phyloP scores from a whole-genome alignment of 2,329 filamentous ascomycete genomes.

The Ascochyta koolunga region DNA sequence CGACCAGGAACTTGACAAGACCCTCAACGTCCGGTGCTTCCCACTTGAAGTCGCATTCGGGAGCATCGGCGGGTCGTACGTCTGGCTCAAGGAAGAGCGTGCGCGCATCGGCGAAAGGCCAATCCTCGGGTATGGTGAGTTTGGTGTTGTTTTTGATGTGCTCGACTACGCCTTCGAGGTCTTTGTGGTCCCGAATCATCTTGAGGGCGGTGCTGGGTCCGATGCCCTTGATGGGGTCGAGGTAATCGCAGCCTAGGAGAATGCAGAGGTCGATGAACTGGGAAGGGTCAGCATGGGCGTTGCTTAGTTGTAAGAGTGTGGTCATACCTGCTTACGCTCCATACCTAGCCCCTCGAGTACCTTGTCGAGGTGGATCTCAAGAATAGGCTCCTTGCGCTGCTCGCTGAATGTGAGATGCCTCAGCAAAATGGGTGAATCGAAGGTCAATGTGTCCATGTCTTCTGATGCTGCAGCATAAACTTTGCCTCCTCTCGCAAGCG shows the following conservation, averaged over 20 bases:
- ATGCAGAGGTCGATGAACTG: conserved; percentile 98
- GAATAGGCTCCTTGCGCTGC: conserved; percentile 95
- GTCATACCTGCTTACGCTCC: conserved; percentile 77
- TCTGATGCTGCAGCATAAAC: conserved; percentile 96
- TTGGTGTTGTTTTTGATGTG: conserved; percentile 79
- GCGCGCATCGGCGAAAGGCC: conserved; percentile 91
- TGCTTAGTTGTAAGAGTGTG: not conserved
- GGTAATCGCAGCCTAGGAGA: conserved; percentile 94
- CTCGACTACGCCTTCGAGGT: conserved; percentile 85
- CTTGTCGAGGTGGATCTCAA: conserved; percentile 88
- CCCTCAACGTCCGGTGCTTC: conserved; percentile 90
- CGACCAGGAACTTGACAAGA: conserved; percentile 85
- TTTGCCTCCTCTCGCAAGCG: conserved; percentile 86
- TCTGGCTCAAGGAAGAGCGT: conserved; percentile 91
- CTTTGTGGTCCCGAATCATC: conserved; percentile 89
- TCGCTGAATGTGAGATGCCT: conserved; percentile 96
- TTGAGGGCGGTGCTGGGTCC: conserved; percentile 91
- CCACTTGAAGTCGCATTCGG: conserved; percentile 97
- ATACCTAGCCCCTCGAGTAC: conserved; percentile 86
- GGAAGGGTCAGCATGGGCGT: not conserved
- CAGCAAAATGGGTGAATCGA: conserved; percentile 87
- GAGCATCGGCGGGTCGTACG: conserved; percentile 80
- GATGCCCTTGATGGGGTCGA: conserved; percentile 94
- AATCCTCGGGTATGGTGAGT: conserved; percentile 83
- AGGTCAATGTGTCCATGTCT: conserved; percentile 98